These are phyloP conservation scores for Perkinsus chesapeaki DNA, from an alignment of 169 alveolate genomes.

Conservation along the genomic window DNA sequence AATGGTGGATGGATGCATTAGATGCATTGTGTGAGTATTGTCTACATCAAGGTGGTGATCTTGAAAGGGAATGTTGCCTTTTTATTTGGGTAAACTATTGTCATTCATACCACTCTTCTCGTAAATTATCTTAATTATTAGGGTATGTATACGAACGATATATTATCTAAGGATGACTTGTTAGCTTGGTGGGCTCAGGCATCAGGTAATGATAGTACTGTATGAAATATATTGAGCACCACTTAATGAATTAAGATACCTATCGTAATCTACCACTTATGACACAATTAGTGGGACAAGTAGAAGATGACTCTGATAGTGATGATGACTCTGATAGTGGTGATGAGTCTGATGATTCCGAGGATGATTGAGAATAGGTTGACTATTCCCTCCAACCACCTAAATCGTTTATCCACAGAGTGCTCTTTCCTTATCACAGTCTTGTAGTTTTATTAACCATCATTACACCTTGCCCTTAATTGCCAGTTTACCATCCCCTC, in stretches of 20 bases:
- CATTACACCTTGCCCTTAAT: too few relatives aligned
- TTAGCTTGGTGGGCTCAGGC: neutral
- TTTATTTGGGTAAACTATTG: neutral
- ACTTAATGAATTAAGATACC: neutral
- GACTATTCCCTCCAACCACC: too few relatives aligned
- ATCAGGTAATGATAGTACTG: neutral
- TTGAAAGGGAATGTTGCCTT: neutral
- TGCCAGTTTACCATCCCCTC: too few relatives aligned
- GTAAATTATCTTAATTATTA: neutral
- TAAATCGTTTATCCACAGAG: too few relatives aligned
- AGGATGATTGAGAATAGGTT: too few relatives aligned
- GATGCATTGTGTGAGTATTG: neutral
- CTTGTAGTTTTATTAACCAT: too few relatives aligned
- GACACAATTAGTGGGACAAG: neutral
- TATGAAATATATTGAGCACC: neutral
- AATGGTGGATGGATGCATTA: neutral
- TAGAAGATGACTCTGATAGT: neutral
- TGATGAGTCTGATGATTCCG: neutral
- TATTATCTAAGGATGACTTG: neutral
- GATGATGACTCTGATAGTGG: neutral
- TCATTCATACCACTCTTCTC: neutral
- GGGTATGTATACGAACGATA: neutral
- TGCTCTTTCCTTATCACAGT: too few relatives aligned
- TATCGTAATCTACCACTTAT: neutral
- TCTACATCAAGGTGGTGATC: neutral